A percentile compares a stretch with the other conserved stretches of the same genome.
Conservation (phyloP, 73 alveolate species). For the Paramecium sonneborni region DNA sequence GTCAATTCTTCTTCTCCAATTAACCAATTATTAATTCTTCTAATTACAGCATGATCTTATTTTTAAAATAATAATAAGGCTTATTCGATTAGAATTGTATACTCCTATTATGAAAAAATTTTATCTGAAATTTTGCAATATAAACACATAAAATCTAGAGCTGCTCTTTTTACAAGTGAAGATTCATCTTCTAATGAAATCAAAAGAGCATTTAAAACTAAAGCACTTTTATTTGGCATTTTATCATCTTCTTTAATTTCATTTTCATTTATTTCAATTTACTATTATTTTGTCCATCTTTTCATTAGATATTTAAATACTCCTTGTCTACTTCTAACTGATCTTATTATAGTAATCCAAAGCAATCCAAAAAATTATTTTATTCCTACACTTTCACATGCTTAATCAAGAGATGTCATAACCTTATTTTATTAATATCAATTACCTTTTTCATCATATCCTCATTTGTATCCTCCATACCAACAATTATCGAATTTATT, state of each 20-base stretch:
- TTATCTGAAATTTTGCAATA: conserved; percentile 14
- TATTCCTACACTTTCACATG: conserved; percentile 48
- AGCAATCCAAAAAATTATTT: conserved; percentile 6
- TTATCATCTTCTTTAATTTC: background rate
- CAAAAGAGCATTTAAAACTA: conserved; percentile 31
- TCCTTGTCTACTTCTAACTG: conserved; percentile 33
- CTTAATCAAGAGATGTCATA: conserved; percentile 24
- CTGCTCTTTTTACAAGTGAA: conserved; percentile 28
- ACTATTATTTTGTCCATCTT: conserved; percentile 18
- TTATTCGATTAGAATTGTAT: background rate
- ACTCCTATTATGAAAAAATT: background rate
- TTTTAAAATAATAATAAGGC: background rate
- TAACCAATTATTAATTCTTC: conserved; percentile 53
- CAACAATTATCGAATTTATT: conserved; percentile 15
- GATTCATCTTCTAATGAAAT: conserved; percentile 54
- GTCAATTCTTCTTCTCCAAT: conserved; percentile 18
- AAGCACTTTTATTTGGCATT: conserved; percentile 47
- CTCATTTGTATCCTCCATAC: conserved; percentile 55
- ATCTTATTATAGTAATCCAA: conserved; percentile 12
- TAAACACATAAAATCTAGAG: conserved; percentile 42
- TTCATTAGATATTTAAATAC: conserved; percentile 43
- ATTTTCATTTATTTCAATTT: background rate
- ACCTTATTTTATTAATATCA: background rate
- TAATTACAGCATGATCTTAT: conserved; percentile 35
- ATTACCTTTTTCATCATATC: conserved; percentile 53